These are phyloP conservation scores for Penicillium sp. DNA, from an alignment of 2,329 filamentous ascomycete genomes.

Conservation along the genomic window DNA sequence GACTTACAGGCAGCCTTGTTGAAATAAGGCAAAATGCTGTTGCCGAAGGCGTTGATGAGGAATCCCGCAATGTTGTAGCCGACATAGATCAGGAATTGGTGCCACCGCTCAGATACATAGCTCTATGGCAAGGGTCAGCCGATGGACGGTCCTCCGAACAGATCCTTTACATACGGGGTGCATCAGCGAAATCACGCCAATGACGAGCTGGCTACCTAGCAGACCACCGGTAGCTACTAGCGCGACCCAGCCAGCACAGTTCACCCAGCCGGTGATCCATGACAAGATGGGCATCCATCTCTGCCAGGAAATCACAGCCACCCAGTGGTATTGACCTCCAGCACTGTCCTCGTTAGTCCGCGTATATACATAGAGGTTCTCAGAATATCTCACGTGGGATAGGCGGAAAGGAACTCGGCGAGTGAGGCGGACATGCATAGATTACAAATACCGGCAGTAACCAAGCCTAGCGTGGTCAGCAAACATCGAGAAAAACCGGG, in stretches of 20 bases:
- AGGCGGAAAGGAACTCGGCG: constrained; percentile 70
- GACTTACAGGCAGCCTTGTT: constrained; percentile 62
- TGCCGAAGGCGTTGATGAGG: constrained; percentile 65
- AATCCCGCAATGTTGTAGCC: constrained; percentile 63
- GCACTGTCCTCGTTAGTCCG: constrained; percentile 36
- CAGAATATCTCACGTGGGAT: constrained; percentile 46
- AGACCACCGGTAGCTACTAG: constrained; percentile 68
- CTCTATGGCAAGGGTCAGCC: constrained; percentile 9
- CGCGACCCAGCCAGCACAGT: constrained; percentile 70
- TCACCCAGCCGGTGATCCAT: constrained; percentile 68
- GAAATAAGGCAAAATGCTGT: constrained; percentile 61
- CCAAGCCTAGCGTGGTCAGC: constrained; percentile 37
- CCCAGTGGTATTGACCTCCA: constrained; percentile 71
- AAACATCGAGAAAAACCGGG: neutral
- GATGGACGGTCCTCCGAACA: neutral
- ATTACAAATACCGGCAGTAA: constrained; percentile 67
- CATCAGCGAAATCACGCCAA: constrained; percentile 65
- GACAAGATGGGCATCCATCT: constrained; percentile 63
- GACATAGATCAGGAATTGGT: constrained; percentile 73
- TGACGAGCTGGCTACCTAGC: constrained; percentile 65
- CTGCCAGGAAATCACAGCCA: constrained; percentile 61
- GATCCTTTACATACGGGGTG: constrained; percentile 42
- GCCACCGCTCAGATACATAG: constrained; percentile 63
- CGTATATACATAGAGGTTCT: neutral
- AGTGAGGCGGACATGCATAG: constrained; percentile 67